Base-by-base conservation (phyloP, 2,329 filamentous ascomycete species). In the Cladosporium colombiae region DNA sequence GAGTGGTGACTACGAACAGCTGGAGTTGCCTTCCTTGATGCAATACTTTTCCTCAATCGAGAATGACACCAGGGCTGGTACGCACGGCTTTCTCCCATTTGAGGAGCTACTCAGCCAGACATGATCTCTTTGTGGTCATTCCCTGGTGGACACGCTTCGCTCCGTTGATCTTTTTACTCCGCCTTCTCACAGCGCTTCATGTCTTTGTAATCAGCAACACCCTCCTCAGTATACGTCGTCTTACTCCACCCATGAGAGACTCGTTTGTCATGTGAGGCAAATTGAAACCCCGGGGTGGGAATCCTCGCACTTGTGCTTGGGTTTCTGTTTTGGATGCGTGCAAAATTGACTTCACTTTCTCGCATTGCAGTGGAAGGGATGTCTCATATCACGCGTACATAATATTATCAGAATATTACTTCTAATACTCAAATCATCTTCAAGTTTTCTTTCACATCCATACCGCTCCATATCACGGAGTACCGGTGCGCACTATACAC, bases 171-270 rank as follows among this genome's bases (percentile, higher is more conserved):
- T 14, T 13, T 21, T 13, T 55, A 10, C 10, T 33, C 4, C 13
- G 16, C 25, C 6, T 53, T 55, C n/a, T 29, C 14, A 21, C 27
- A 18, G 52, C 52, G n/a, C 18, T 31, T 18, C n/a, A 55, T 55
- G 52, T 31, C 18, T 18, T 55, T 33, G 52, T 55, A 55, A 33
- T 31, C 55, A 40, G 33, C 55, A 57, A 25, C 10, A 60, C 65
- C 72, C 73, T 74, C 70, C 70, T 72, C 72, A 74, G 72, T 74
- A 74, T 74, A 74, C 73, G 72, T 74, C 73, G 73, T 74, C 72
- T 71, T 66, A 65, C 69, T 61, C 65, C 64, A 63, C 59, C 71
- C 66, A 69, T 75, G 73, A 67, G 68, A 70, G 73, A 71, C 71
- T 74, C 73, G 73, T 75, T 74, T 74, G 73, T 74, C 73, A 75